Evolutionary conservation across 495 filamentous ascomycete species (phyloP).

Genomic region (Aspergillus conjunctus): DNA sequence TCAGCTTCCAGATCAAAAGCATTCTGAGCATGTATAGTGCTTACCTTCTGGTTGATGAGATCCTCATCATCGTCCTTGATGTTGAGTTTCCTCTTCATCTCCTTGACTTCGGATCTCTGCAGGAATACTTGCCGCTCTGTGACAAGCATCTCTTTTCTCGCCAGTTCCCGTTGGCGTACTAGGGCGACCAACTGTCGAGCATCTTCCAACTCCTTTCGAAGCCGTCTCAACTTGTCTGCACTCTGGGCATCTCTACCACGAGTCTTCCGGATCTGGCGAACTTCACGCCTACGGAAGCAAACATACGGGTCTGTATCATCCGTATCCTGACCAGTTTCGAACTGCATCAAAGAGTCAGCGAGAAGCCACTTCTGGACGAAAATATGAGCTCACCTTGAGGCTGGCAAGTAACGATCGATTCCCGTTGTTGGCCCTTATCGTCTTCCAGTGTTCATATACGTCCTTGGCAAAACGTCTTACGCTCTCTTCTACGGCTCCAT

Average conservation of each 20-base stretch:
- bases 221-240: slow-evolving; percentile 87
- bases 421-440: slow-evolving; percentile 60
- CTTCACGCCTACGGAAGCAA: slow-evolving; percentile 95
- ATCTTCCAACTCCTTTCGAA: slow-evolving; percentile 90
- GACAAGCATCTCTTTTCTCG: slow-evolving; percentile 73
- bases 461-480: slow-evolving; percentile 75
- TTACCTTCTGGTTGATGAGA: slow-evolving; percentile 89
- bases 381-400: slow-evolving; percentile 63
- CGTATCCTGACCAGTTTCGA: slow-evolving; percentile 87
- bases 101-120: slow-evolving; percentile 75
- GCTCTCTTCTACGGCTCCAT: slow-evolving; percentile 66
- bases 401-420: slow-evolving; percentile 71
- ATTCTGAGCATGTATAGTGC: slow-evolving; percentile 21
- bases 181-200: slow-evolving; percentile 76
- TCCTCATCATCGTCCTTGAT: slow-evolving; percentile 95
- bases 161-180: slow-evolving; percentile 74
- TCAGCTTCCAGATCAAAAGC: slow-evolving; percentile 39
- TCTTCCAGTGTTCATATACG: slow-evolving; percentile 91
- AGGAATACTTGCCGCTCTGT: slow-evolving; percentile 77
- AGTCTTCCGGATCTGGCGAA: slow-evolving; percentile 92
- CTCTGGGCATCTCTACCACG: slow-evolving; percentile 90
- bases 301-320: slow-evolving; percentile 97
- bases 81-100: slow-evolving; percentile 81
- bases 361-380: neutral
- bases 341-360: slow-evolving; percentile 51